Base-by-base conservation (phyloP, 164 flowering plant genomes). In the Vitis vinifera region DNA sequence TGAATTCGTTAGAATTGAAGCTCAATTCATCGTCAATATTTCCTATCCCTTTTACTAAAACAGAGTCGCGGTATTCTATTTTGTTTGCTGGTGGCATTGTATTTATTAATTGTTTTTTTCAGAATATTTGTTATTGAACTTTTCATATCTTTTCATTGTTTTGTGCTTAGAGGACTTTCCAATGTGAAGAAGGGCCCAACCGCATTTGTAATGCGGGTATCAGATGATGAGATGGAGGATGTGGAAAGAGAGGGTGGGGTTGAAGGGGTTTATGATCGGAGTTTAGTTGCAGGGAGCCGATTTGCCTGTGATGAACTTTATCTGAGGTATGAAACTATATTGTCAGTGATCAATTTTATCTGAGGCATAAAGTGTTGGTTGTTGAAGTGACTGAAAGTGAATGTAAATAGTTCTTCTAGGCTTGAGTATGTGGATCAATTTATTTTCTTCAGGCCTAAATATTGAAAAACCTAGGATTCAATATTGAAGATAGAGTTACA, bases 1-100 rank as follows among this genome's bases (percentile, higher is more conserved):
- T 91, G n/a, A 79, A 83, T 77, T 73, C 85, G 0, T 75, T 91
- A 48, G 92, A 91, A 62, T 23, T 67, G 49, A 84, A 72, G 78
- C 78, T 82, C 51, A 71, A 64, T 71, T 70, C 51, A 15, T 70
- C 80, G 62, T 74, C 83, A 1, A n/a, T 49, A 0, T 52, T 49
- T 47, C 78, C 80, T 11, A n/a, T 61, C 13, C 77, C 82, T 12
- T 80, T 83, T 61, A 56, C 73, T 14, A 85, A 86, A 72, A 68
- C 62, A 11, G 71, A 74, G 49, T 55, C 76, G 3, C 66, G 82
- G 89, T 84, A 75, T 16, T 49, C 6, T 4, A 10, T 8, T 63
- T 15, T 13, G 10, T 31, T 15, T 37, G 9, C 15, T 12, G 23
- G 10, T 66, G 67, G 47, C 16, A 10, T 61, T 23, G 14, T 5